Base-by-base conservation (phyloP, 768 basidiomycete genomes). In the Asterophora parasitica region DNA sequence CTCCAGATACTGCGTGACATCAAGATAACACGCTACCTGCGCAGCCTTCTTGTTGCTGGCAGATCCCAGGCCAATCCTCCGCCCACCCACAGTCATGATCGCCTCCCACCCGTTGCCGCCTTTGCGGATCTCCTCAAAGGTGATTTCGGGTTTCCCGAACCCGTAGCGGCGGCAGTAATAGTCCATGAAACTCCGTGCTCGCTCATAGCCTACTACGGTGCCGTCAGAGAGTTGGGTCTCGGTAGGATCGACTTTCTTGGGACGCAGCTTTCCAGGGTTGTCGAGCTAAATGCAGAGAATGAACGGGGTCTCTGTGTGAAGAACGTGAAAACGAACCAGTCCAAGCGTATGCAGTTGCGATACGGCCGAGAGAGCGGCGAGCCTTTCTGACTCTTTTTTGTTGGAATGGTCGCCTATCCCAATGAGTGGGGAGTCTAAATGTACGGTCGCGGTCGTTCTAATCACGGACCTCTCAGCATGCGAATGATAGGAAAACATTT, bases 121-220 rank as follows among this genome's bases (percentile, higher is more conserved):
- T 34, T 60, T 55, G 16, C 48, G 51, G 12, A 50, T 12, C 52
- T 71, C 70, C 1, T 69, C 65, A 50, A 77, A 85, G 11, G 74
- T 72, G 50, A 95, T 66, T 41, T 88, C 85, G 2, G 91, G 90
- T 52, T 77, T 79, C 8, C 75, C 72, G 58, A 93, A 93, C 19
- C 71, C 69, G 62, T 82, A 96, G 30, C 81, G 75, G 37, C 82
- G 78, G 61, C 92, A 95, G 58, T 97, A 97, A 63, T 88, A 97
- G 53, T 94, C 93, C 85, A 96, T 93, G 71, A 97, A 97, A 50
- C 78, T 81, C 41, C 85, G 81, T 3, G 92, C 91, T 43, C 77
- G 76, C 43, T 90, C 88, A 42, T 83, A 83, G 6, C 69, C 69
- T 52, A 93, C 77, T 16, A 66, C 58, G 9, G 79, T 74, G 19